phyloP scores from a whole-genome alignment of 345 rosid species.

The Punica granatum region DNA sequence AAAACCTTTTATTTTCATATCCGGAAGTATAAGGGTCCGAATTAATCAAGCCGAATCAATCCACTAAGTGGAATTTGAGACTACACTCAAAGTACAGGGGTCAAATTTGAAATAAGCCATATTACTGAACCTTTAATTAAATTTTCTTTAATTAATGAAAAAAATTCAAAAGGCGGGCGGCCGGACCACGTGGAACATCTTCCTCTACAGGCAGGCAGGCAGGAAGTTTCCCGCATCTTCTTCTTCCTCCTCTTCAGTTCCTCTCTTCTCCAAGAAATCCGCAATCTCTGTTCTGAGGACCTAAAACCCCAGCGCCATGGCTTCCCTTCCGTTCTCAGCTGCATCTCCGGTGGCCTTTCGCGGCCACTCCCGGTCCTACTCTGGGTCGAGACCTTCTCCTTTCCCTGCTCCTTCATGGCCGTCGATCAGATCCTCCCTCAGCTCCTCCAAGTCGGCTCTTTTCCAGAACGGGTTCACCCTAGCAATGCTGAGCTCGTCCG shows the following conservation, averaged over 20 bases:
- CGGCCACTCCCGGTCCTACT: constrained; percentile 18
- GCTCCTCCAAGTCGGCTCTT: constrained; percentile 39
- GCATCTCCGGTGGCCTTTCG: constrained; percentile 25
- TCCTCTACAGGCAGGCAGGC: background rate
- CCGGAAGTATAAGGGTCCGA: too few species aligned
- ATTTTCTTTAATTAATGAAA: background rate
- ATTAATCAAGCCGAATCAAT: too few species aligned
- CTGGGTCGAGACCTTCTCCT: constrained; percentile 10
- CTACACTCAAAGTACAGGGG: too few species aligned
- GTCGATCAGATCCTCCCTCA: constrained; percentile 37
- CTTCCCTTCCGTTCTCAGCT: constrained; percentile 26
- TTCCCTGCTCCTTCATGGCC: constrained; percentile 27
- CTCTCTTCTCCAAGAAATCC: background rate
- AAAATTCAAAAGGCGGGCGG: background rate
- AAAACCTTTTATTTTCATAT: too few species aligned
- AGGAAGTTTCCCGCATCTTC: background rate
- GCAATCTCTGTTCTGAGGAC: background rate
- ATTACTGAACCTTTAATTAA: too few species aligned
- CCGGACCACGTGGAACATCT: constrained; percentile 1
- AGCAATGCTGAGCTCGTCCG: constrained; percentile 22
- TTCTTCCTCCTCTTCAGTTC: background rate
- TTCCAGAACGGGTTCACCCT: constrained; percentile 39
- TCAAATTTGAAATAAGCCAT: too few species aligned
- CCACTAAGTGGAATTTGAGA: too few species aligned
- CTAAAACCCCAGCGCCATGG: background rate